Conservation (phyloP, 176 grass and related monocot species). For the Tillandsia fasciculata region DNA sequence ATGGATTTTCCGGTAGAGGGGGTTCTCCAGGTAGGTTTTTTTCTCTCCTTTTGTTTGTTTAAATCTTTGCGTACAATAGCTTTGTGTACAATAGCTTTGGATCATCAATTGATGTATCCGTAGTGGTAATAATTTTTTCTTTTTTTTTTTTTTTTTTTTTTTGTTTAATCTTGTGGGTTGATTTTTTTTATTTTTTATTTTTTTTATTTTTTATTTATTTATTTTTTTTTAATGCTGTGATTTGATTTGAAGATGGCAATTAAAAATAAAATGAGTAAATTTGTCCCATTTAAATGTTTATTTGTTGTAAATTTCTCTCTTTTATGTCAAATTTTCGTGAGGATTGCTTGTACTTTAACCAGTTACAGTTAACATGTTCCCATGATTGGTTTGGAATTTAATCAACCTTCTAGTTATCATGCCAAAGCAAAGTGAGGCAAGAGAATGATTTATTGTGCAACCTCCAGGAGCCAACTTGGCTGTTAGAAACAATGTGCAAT, state of each 20-base stretch:
- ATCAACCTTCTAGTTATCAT: too few species aligned
- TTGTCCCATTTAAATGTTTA: too few species aligned
- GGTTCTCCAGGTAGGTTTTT: constrained; percentile 17
- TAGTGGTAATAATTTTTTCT: not conserved
- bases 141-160: not conserved
- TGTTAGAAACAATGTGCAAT: too few species aligned
- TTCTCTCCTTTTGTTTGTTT: not conserved
- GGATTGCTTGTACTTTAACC: too few species aligned
- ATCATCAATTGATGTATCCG: not conserved
- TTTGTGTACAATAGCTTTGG: not conserved
- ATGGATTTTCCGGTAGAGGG: constrained; percentile 14
- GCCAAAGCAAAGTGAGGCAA: too few species aligned
- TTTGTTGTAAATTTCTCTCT: too few species aligned
- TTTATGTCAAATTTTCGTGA: too few species aligned
- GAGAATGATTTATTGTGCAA: too few species aligned
- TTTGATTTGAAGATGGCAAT: not conserved
- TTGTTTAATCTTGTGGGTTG: not conserved
- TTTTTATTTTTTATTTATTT: not conserved
- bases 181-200: not conserved
- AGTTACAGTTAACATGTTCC: too few species aligned
- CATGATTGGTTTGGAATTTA: too few species aligned
- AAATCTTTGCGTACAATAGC: not conserved
- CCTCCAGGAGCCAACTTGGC: too few species aligned
- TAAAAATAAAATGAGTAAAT: not conserved
- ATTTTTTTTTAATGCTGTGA: not conserved